Conservation (phyloP, 1,139 yeast genomes). For the Magnusiomyces suaveolens region DNA sequence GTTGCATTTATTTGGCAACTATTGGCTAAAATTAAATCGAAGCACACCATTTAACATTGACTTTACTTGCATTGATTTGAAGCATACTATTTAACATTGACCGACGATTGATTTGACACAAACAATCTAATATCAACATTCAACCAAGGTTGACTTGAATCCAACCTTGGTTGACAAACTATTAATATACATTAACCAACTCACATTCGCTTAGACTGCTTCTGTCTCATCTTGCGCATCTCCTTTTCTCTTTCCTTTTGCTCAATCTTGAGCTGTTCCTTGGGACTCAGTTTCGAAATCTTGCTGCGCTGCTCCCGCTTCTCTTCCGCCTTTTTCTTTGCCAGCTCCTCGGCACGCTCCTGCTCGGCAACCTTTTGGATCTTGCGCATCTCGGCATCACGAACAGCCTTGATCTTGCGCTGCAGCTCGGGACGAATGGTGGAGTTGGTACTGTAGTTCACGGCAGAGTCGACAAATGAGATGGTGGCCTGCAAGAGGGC, state of each 20-base stretch:
- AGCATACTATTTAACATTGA: too few species aligned
- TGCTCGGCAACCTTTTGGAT: constrained; percentile 51
- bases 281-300: constrained; percentile 50
- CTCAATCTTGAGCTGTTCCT: constrained; percentile 54
- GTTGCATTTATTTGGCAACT: too few species aligned
- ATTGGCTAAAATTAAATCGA: too few species aligned
- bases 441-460: constrained; percentile 26
- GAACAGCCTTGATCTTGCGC: constrained; percentile 61
- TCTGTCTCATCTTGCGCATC: constrained; percentile 36
- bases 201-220: constrained; percentile 3
- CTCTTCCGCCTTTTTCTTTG: constrained; percentile 58
- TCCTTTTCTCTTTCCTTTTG: constrained; percentile 58
- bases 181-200: neutral
- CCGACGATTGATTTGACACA: too few species aligned
- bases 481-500: constrained; percentile 45
- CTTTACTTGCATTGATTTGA: too few species aligned
- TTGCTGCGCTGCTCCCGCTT: constrained; percentile 50
- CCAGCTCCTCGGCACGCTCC: constrained; percentile 55
- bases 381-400: constrained; percentile 61
- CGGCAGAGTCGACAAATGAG: constrained; percentile 45
- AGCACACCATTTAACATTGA: too few species aligned
- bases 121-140: too few species aligned
- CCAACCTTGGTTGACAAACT: too few species aligned
- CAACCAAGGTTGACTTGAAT: too few species aligned
- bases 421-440: constrained; percentile 50